These are phyloP conservation scores for Xylaria sp. DNA, from an alignment of 2,329 filamentous ascomycete genomes.

Conservation along the genomic window DNA sequence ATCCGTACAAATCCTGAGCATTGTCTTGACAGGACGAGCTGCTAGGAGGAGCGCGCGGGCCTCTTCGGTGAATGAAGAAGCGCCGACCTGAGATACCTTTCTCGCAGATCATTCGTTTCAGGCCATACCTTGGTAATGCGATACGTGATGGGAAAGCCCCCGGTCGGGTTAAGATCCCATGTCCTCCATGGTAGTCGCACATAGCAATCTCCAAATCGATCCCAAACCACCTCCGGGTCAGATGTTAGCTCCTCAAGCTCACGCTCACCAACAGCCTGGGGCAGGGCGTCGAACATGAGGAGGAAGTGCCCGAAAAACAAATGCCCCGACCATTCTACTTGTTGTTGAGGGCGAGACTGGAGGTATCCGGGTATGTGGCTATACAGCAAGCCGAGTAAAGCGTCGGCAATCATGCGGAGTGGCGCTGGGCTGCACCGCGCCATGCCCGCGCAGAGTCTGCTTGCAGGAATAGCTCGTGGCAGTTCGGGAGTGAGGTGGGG, in stretches of 20 bases:
- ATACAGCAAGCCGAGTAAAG: conserved; percentile 38
- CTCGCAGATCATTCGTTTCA: conserved; percentile 41
- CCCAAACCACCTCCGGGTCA: conserved; percentile 38
- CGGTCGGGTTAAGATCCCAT: neutral
- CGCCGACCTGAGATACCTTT: conserved; percentile 46
- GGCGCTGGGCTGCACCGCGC: conserved; percentile 25
- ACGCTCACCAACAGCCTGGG: conserved; percentile 32
- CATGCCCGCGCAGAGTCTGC: conserved; percentile 43
- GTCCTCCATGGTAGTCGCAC: conserved; percentile 39
- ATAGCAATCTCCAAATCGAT: conserved; percentile 49
- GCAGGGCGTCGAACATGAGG: conserved; percentile 43
- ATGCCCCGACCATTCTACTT: neutral
- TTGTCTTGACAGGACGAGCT: neutral
- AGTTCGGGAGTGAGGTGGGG: conserved; percentile 44
- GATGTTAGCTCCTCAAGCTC: conserved; percentile 32
- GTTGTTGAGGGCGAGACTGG: neutral
- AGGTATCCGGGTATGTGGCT: conserved; percentile 22
- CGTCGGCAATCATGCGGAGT: conserved; percentile 30
- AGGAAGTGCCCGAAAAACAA: conserved; percentile 35
- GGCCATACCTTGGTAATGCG: conserved; percentile 45
- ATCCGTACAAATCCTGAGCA: neutral
- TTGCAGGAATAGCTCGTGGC: conserved; percentile 34
- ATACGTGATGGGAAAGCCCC: conserved; percentile 24
- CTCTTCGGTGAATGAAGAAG: conserved; percentile 44
- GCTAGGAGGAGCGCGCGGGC: conserved; percentile 27